Evolutionary conservation across 257 asterid genomes (phyloP), one percentile per base, ranked within the genome.

Genomic region (Ilex asprella): DNA sequence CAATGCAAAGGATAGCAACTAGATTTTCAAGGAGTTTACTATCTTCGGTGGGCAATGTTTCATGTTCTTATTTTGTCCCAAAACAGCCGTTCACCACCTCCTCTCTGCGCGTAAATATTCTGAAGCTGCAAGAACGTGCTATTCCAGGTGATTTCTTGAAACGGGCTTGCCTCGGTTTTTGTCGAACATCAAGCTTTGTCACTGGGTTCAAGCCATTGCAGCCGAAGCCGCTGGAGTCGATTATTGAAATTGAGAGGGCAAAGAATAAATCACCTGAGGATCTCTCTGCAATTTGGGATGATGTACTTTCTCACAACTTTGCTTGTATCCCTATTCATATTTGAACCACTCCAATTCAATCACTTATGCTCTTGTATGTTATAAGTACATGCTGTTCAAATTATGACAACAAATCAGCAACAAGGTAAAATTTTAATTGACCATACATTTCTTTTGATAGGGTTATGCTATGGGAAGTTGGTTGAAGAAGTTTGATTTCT

Each of bases 251-350:
- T 21, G 78, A 78, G 59, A 82, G 96, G 76, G 97, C 91, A 30
- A 83, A 85, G 75, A 57, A 59, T 66, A 89, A 87, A 77, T 77
- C 86, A 44, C 75, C 94, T 30, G 86, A 93, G 61, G 88, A 85
- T 72, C 87, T 93, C 41, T 84, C 90, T 50, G 94, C 79, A 39
- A 79, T 93, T 65, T 89, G 97, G 97, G 88, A 89, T 74, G 99
- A 93, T 78, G 99, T 87, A 72, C 78, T 76, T 72, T 15, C 63
- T 60, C 47, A 54, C 43, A 41, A 51, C 75, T 46, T 43, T 16
- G 61, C 13, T 53, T n/a, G 27, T 53, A 29, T 65, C 59, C 15
- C 65, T 61, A 53, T 35, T 35, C 41, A 35, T 35, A 35, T 35
- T 35, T 35, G 41, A 35, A 35, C 41, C 41, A 35, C 41, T 35